phyloP scores from a whole-genome alignment of 1,139 yeast genomes.

The Debaryomyces robertsiae region DNA sequence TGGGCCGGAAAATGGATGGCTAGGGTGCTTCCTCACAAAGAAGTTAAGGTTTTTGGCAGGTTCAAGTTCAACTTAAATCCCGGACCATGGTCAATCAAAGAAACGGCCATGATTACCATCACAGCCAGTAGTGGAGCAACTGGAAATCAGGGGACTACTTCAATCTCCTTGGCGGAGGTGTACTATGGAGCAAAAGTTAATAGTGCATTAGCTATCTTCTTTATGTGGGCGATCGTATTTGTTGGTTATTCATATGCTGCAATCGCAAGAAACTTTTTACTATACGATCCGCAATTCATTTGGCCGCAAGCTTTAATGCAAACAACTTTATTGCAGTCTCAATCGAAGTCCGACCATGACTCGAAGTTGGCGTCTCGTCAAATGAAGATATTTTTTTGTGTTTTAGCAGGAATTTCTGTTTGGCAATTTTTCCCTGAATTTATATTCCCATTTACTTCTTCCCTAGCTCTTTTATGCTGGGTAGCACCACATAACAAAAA shows the following conservation, averaged over 20 bases:
- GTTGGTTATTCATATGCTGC: slow-evolving; percentile 53
- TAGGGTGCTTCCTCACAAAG: slow-evolving; percentile 29
- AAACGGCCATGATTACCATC: slow-evolving; percentile 45
- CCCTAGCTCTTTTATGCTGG: slow-evolving; percentile 47
- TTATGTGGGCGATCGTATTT: slow-evolving; percentile 50
- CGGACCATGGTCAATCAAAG: slow-evolving; percentile 51
- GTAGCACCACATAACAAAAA: slow-evolving; percentile 41
- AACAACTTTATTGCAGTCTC: slow-evolving; percentile 43
- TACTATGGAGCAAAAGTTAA: slow-evolving; percentile 36
- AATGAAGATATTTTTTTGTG: slow-evolving; percentile 36
- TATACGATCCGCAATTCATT: slow-evolving; percentile 44
- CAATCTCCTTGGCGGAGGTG: slow-evolving; percentile 44
- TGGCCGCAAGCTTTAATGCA: slow-evolving; percentile 55
- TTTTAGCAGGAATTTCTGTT: slow-evolving; percentile 30
- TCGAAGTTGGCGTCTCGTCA: slow-evolving; percentile 26
- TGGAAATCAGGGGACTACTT: slow-evolving; percentile 46
- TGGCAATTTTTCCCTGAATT: slow-evolving; percentile 51
- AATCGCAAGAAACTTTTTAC: slow-evolving; percentile 41
- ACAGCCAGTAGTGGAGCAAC: slow-evolving; percentile 52
- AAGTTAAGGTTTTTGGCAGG: slow-evolving; percentile 19
- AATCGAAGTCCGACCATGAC: slow-evolving; percentile 25
- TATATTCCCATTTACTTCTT: slow-evolving; percentile 42
- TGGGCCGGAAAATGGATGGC: slow-evolving; percentile 48
- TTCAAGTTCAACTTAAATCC: slow-evolving; percentile 38
- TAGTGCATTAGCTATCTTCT: slow-evolving; percentile 34